Evolutionary conservation across 1,139 yeast species (phyloP).

Genomic region (Geotrichum europaeum): DNA sequence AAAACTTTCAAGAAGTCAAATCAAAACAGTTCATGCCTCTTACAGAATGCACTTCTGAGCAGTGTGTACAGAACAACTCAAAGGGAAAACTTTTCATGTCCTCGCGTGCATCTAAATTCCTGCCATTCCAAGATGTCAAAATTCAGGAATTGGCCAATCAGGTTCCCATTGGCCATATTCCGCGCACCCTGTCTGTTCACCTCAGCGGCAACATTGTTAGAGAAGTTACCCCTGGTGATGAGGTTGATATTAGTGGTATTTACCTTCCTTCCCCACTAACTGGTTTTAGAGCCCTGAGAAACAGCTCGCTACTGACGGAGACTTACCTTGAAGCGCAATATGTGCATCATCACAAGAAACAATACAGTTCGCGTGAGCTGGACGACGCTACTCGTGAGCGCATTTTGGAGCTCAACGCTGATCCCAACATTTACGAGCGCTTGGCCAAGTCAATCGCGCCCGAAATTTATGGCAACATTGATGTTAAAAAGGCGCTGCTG

Average conservation of each 20-base stretch:
- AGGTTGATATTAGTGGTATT: conserved; percentile 87
- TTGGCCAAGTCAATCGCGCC: conserved; percentile 93
- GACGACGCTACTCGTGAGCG: conserved; percentile 51
- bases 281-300: conserved; percentile 85
- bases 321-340: conserved; percentile 87
- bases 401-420: conserved; percentile 47
- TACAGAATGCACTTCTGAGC: conserved; percentile 74
- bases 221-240: conserved; percentile 86
- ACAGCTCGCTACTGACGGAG: conserved; percentile 82
- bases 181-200: conserved; percentile 77
- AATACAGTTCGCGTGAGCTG: conserved; percentile 63
- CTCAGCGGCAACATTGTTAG: conserved; percentile 88
- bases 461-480: conserved; percentile 90
- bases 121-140: conserved; percentile 91
- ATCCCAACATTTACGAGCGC: conserved; percentile 71
- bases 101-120: conserved; percentile 91
- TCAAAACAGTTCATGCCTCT: conserved; percentile 81
- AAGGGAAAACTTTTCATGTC: conserved; percentile 90
- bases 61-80: conserved; percentile 70
- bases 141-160: conserved; percentile 93
- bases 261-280: conserved; percentile 93
- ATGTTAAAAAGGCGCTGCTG: conserved; percentile 84
- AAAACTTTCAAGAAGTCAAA: conserved; percentile 91
- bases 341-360: conserved; percentile 81
- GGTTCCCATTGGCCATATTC: conserved; percentile 97